Evolutionary conservation across 345 rosid genomes (phyloP), one percentile per base, ranked within the genome.

Genomic region (Salix udensis): DNA sequence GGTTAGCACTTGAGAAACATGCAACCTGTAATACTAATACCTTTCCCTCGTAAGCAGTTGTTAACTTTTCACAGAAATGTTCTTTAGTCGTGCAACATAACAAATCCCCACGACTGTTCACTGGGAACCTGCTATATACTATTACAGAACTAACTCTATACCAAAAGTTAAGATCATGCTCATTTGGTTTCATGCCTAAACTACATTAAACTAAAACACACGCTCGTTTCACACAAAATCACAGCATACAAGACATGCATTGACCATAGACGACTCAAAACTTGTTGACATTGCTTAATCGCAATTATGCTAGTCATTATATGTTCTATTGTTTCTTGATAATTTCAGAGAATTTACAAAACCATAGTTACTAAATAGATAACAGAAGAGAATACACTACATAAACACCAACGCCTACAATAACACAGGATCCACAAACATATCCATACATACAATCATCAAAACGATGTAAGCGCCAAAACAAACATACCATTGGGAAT

Each of bases 401-500:
- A 55, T 9, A 55, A 55, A 58, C 62, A 55, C 14, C 23, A 58
- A n/a, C 14, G 24, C 15, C 6, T n/a, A 23, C 64, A 58, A 23
- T 12, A 58, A 23, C 13, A 58, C 24, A 23, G 64, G 64, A 58
- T 58, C 26, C 28, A 23, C 14, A 9, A 58, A 58, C 28, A 23
- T 8, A n/a, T 4, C 18, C 52, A 46, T 46, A 14, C 52, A 46
- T 46, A 46, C 52, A 46, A 46, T 46, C 52, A 46, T 46, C 52
- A 46, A 46, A 36, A 46, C 18, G 18, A 46, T 46, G 52, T 2
- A 14, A 4, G 18, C 52, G 18, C 6, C 52, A 46, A 46, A 46
- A 46, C 64, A 58, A 11, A 23, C 82, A 8, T 85, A 92, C 99
- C 99, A 66, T 93, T 96, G 11, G 99, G 99, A 74, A 96, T 96